Base-by-base conservation (phyloP, 257 asterid species). In the Solanum arcanum region DNA sequence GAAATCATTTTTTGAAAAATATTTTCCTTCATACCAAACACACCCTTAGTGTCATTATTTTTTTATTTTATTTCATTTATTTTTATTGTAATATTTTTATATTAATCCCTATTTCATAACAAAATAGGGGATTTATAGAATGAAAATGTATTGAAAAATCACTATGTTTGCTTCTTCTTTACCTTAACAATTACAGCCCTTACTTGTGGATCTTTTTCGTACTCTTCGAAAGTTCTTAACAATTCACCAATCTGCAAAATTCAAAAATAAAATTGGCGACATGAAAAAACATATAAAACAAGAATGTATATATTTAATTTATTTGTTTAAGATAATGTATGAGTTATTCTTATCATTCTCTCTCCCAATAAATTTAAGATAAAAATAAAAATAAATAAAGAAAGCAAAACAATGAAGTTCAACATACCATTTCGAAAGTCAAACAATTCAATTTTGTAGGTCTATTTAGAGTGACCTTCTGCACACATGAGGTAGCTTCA, bases 391-490 rank as follows among this genome's bases (percentile, higher is more conserved):
- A 12, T 0, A 76, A 12, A 7, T 4, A 7, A 41, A 41, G 3
- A 76, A 42, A 76, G 23, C 3, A 42, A 33, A n/a, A 76, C 7
- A 76, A 42, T 42, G 23, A 44, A 35, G 39, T 35, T 77, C 83
- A 44, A 42, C 23, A 21, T 86, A 86, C 88, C 88, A 86, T 86
- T 42, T 86, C 80, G 20, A 76, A 47, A 59, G 88, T 86, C 37
- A 86, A 84, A 80, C 86, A 62, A 62, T 86, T 78, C 81, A 78
- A 44, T 74, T 86, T 86, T n/a, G 35, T 83, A 10, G 86, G 82
- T 66, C 88, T 77, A 44, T 86, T 86, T 18, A 86, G 37, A 12
- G 46, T 78, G 37, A 86, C 59, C 62, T 86, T 86, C 62, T 12
- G 16, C 42, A 78, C 16, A 12, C 81, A 44, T 13, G 69, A 35